Evolutionary conservation across 2,329 filamentous ascomycete species (phyloP), one percentile per base, ranked within the genome.

Genomic region (Drechmeria coniospora): DNA sequence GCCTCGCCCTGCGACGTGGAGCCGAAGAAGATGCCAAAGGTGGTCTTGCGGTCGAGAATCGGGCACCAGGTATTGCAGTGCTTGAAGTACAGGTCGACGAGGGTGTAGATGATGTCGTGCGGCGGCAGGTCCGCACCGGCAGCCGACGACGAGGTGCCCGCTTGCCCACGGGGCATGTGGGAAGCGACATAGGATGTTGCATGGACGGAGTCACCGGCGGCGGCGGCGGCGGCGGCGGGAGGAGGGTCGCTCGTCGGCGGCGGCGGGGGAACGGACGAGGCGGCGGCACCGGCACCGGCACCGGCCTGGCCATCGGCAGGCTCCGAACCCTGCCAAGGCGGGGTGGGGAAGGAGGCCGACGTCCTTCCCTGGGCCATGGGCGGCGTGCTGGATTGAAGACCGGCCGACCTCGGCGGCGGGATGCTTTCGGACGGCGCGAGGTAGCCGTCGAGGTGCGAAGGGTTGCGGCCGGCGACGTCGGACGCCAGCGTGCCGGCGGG

Each of bases 41-140:
- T 58, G 0, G 56, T 53, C 30, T 59, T 57, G 6, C 56, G 49
- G 23, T 60, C 56, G 8, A 60, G 48, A 9, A 60, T 57, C 0
- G 56, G 56, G 27, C 56, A 59, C 69, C 69, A 74, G 0, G 68
- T 68, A 37, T 73, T 73, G 43, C 70, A 65, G 42, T 74, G 68
- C 38, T 70, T 71, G 52, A 74, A 74, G 46, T 69, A 74, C 6
- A 74, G 50, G 34, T 73, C 68, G 11, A 70, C 66, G 2, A 74
- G 50, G 3, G 62, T 65, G 33, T 72, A 74, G 4, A 73, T 46
- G 9, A 74, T 53, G 35, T 74, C 68, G 34, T 72, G 68, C 0
- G 69, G 66, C 3, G 69, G 69, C 1, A 74, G 59, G 29, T 72
- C 53, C 42, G 41, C 55, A 37, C 41, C 63, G 44, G 50, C 49